Evolutionary conservation across 768 basidiomycete species (phyloP).

Genomic region (Lactarius sanguifluus): DNA sequence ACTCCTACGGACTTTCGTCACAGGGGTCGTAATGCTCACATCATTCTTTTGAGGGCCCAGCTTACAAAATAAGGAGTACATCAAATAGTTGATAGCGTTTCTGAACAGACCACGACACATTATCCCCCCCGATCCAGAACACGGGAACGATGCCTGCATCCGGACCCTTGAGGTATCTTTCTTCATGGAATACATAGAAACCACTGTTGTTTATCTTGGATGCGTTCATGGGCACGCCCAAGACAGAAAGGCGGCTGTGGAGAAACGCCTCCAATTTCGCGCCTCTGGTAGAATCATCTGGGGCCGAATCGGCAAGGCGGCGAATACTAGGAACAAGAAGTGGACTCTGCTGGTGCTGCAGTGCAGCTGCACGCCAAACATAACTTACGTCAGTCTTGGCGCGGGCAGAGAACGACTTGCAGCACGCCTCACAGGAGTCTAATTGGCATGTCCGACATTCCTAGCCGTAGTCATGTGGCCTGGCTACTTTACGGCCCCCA

Average conservation of each 20-base stretch:
- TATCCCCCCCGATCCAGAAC: background rate
- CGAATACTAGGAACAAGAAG: conserved; percentile 28
- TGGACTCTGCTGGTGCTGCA: background rate
- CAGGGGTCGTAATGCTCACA: conserved; percentile 2
- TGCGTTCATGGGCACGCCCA: conserved; percentile 1
- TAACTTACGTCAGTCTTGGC: conserved; percentile 6
- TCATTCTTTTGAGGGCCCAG: too few relatives aligned
- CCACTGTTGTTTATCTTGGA: conserved; percentile 31
- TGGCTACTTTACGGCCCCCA: conserved; percentile 6
- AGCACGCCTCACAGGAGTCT: conserved; percentile 1
- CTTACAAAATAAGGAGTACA: conserved; percentile 13
- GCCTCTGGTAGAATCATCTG: conserved; percentile 31
- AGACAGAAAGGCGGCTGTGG: conserved; percentile 17
- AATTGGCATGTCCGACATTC: conserved; percentile 1
- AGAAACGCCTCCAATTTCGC: conserved; percentile 31
- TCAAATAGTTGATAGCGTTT: background rate
- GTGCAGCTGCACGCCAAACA: background rate
- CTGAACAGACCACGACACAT: background rate
- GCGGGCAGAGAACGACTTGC: conserved; percentile 8
- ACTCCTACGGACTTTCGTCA: too few relatives aligned
- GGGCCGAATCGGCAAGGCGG: conserved; percentile 27
- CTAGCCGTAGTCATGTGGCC: conserved; percentile 3
- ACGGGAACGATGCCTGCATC: conserved; percentile 27
- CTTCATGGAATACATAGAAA: conserved; percentile 21
- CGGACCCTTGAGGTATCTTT: conserved; percentile 28